phyloP scores from a whole-genome alignment of 768 basidiomycete species.

The Heimioporus sp. region DNA sequence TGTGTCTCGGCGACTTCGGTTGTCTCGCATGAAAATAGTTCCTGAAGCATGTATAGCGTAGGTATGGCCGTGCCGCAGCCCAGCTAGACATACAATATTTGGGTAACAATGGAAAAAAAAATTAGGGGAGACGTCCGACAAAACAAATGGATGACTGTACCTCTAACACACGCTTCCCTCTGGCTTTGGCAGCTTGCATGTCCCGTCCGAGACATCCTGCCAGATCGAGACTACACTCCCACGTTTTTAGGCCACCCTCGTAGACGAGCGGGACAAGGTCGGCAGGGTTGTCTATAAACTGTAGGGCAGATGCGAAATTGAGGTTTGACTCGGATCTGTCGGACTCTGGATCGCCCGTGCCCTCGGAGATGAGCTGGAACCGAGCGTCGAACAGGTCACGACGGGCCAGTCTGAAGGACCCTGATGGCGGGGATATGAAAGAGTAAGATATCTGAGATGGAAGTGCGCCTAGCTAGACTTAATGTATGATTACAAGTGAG shows the following conservation, averaged over 20 bases:
- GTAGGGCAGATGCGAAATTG: constrained; percentile 37
- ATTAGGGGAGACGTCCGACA: no score
- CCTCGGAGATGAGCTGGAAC: constrained; percentile 83
- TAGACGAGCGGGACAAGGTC: constrained; percentile 92
- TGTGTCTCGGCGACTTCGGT: constrained; percentile 36
- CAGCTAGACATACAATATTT: constrained; percentile 45
- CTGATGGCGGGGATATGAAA: constrained; percentile 50
- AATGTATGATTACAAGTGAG: constrained; percentile 8
- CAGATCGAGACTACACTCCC: constrained; percentile 93
- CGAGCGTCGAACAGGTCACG: constrained; percentile 94
- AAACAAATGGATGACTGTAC: constrained; percentile 33
- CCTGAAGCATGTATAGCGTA: constrained; percentile 65
- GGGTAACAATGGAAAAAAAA: not conserved
- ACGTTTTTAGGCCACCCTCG: constrained; percentile 96
- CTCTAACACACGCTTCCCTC: constrained; percentile 68
- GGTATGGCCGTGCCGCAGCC: constrained; percentile 95
- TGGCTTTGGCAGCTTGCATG: constrained; percentile 20
- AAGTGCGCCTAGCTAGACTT: constrained; percentile 59
- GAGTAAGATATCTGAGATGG: constrained; percentile 82
- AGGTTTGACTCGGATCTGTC: not conserved
- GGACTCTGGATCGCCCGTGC: constrained; percentile 31
- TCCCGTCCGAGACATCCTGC: constrained; percentile 58
- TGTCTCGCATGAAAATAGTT: constrained; percentile 46
- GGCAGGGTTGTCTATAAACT: constrained; percentile 77
- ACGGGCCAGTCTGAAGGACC: constrained; percentile 52